Conservation (phyloP, 441 rosid genomes). For the Manihot esculenta region DNA sequence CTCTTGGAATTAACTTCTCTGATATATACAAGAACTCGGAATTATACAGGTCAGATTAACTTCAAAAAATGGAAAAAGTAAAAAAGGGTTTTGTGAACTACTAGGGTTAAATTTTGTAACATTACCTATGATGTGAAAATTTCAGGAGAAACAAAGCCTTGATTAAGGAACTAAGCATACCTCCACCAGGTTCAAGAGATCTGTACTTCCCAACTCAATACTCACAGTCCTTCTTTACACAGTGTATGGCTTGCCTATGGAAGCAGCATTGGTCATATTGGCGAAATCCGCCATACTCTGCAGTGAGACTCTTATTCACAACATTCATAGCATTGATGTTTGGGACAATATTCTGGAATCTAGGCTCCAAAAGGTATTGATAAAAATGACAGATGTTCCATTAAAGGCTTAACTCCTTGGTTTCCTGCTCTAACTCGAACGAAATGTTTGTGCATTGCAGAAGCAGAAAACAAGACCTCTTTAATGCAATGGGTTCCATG, state of each 20-base stretch:
- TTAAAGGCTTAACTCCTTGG: neutral
- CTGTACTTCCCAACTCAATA: slow-evolving; percentile 47
- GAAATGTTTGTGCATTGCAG: slow-evolving; percentile 29
- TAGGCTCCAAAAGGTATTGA: slow-evolving; percentile 51
- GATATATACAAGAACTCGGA: slow-evolving; percentile 53
- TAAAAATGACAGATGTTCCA: neutral
- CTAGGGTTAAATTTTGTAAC: neutral
- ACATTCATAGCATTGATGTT: slow-evolving; percentile 48
- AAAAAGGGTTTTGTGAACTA: neutral
- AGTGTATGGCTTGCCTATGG: slow-evolving; percentile 61
- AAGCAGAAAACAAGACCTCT: slow-evolving; percentile 48
- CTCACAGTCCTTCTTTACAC: slow-evolving; percentile 46
- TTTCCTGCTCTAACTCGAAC: neutral
- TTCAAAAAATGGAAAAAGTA: neutral
- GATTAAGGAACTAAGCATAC: slow-evolving; percentile 49
- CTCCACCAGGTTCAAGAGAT: slow-evolving; percentile 45
- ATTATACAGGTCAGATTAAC: slow-evolving; percentile 37
- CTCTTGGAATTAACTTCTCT: slow-evolving; percentile 45
- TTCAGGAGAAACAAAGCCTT: slow-evolving; percentile 58
- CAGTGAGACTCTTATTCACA: slow-evolving; percentile 52
- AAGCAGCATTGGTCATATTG: slow-evolving; percentile 61
- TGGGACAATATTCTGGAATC: slow-evolving; percentile 62
- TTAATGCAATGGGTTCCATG: slow-evolving; percentile 86
- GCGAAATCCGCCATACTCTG: slow-evolving; percentile 58
- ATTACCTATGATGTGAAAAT: neutral